A percentile compares a stretch with the other conserved stretches of the same genome.
Conservation (phyloP, 108 stramenopile genomes). For the Nitzschia putrida region DNA sequence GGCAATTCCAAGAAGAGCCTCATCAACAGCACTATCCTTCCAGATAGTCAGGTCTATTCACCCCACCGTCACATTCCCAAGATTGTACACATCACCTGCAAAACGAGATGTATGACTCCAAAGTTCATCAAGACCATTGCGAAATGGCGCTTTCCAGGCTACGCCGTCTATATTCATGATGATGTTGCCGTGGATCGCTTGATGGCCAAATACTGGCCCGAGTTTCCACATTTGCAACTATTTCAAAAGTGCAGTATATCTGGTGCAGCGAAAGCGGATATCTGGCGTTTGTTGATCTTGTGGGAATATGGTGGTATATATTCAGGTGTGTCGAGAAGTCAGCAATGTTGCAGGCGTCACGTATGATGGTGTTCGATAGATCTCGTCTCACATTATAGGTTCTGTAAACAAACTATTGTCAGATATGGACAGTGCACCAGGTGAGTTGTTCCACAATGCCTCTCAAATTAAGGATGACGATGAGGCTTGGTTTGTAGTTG, state of each 20-base stretch:
- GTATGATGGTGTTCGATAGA: no score
- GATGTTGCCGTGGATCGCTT: constrained; percentile 63
- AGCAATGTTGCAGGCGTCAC: no score
- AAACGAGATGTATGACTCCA: constrained; percentile 50
- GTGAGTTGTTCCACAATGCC: constrained; percentile 22
- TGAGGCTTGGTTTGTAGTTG: constrained; percentile 64
- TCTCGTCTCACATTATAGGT: no score
- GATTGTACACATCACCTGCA: constrained; percentile 61
- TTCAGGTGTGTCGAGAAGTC: constrained; percentile 7
- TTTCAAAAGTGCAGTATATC: constrained; percentile 42
- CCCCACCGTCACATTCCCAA: constrained; percentile 48
- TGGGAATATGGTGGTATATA: constrained; percentile 73
- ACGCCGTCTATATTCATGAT: constrained; percentile 67
- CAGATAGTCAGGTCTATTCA: constrained; percentile 8
- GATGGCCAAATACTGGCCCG: constrained; percentile 42
- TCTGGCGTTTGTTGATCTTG: constrained; percentile 58
- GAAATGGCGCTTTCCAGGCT: constrained; percentile 48
- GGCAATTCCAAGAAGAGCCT: constrained; percentile 12
- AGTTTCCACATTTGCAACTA: constrained; percentile 59
- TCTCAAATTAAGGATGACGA: constrained; percentile 38
- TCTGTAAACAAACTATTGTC: no score
- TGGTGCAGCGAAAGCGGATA: constrained; percentile 61
- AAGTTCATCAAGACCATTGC: constrained; percentile 35
- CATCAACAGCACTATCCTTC: constrained; percentile 24
- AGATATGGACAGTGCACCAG: constrained; percentile 61